A percentile compares a stretch with the other conserved stretches of the same genome.
Evolutionary conservation across 2,329 filamentous ascomycete species (phyloP).

Genomic region (Pyrenophora graminea): DNA sequence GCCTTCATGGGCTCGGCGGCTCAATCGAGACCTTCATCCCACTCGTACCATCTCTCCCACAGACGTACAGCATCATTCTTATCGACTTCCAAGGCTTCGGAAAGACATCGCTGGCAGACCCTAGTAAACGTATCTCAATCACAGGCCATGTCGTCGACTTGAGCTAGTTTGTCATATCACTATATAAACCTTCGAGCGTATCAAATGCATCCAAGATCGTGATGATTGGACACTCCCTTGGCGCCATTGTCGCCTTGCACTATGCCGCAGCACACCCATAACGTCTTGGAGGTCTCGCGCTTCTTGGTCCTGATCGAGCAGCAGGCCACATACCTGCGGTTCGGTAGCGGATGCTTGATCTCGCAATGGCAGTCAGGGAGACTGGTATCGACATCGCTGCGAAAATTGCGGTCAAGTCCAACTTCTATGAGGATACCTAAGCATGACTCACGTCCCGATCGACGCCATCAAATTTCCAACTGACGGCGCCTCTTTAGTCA

Average conservation of each 20-base stretch:
- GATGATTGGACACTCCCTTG: background rate
- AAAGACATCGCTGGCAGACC: background rate
- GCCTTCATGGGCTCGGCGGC: background rate
- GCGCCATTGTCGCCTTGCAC: background rate
- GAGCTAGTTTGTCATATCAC: background rate
- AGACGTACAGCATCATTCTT: background rate
- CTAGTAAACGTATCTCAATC: background rate
- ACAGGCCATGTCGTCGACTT: background rate
- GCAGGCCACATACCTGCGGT: conserved; percentile 11
- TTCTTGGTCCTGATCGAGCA: conserved; percentile 4
- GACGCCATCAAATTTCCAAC: background rate
- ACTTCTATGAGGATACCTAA: background rate
- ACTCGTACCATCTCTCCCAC: background rate
- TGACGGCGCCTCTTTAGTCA: background rate
- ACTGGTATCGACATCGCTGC: conserved; percentile 10
- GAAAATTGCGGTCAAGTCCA: background rate
- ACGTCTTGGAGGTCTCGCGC: background rate
- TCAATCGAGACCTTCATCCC: conserved; percentile 1
- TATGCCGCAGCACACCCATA: background rate
- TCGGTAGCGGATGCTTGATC: conserved; percentile 11
- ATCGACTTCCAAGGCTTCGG: background rate
- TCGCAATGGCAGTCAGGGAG: conserved; percentile 4
- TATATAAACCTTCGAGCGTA: background rate
- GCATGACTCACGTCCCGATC: background rate
- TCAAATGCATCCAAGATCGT: background rate